A percentile compares a stretch with the other conserved stretches of the same genome.
Conservation (phyloP, 805 yeast genomes). For the Cyberlindnera mycetangii region DNA sequence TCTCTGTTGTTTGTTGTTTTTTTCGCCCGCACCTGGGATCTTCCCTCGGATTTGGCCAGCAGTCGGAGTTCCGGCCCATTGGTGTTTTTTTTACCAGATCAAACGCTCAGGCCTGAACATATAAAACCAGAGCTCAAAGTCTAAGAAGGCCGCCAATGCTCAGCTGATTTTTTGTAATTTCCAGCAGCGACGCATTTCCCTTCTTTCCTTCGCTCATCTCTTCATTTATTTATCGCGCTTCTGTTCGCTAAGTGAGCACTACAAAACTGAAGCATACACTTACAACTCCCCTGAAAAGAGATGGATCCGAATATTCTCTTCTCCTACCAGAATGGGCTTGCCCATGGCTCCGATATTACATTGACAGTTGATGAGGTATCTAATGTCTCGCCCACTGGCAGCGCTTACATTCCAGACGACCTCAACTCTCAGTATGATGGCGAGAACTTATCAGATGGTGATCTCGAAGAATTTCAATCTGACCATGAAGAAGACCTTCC, state of each 20-base stretch:
- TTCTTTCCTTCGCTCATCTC: not conserved
- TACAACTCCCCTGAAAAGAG: not conserved
- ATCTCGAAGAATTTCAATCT: constrained; percentile 15
- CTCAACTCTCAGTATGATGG: constrained; percentile 4
- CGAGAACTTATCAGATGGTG: constrained; percentile 15
- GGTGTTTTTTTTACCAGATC: not conserved
- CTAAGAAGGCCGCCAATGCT: not conserved
- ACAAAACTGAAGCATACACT: not conserved
- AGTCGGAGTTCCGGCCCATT: not conserved
- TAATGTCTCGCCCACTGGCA: not conserved
- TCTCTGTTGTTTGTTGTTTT: not conserved
- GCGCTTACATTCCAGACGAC: constrained; percentile 4
- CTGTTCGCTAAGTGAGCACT: too few species aligned
- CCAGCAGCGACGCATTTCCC: not conserved
- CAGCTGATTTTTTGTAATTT: not conserved
- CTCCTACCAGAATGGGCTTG: constrained; percentile 10
- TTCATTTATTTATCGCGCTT: not conserved
- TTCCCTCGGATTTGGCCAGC: not conserved
- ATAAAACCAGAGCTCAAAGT: not conserved
- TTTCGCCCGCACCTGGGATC: not conserved
- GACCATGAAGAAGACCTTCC: constrained; percentile 28
- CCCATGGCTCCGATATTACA: not conserved
- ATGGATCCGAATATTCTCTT: constrained; percentile 28
- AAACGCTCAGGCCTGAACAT: not conserved
- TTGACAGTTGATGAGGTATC: not conserved